Evolutionary conservation across 768 basidiomycete genomes (phyloP).

Genomic region (Auricularia cornea): DNA sequence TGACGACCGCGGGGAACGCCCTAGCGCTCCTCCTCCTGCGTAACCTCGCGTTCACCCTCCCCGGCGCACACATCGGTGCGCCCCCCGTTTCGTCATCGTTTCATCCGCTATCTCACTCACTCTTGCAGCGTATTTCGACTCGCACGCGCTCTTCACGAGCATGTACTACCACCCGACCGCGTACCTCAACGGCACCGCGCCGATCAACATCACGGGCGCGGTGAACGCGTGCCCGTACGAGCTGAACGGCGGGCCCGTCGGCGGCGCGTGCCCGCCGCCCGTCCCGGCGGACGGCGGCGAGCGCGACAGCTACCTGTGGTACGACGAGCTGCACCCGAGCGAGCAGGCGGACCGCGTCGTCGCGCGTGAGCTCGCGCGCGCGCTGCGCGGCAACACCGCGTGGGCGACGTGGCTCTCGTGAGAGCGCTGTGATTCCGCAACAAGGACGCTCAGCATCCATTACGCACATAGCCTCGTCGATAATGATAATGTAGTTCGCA

Average conservation of each 20-base stretch:
- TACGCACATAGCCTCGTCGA: too few species aligned
- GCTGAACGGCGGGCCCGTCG: slow-evolving; percentile 22
- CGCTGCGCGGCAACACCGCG: slow-evolving; percentile 30
- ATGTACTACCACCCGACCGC: slow-evolving; percentile 41
- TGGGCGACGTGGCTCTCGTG: slow-evolving; percentile 5
- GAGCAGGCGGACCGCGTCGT: slow-evolving; percentile 49
- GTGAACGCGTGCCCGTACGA: slow-evolving; percentile 41
- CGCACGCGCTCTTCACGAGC: slow-evolving; percentile 50
- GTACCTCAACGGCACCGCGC: slow-evolving; percentile 58
- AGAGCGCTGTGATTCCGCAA: too few species aligned
- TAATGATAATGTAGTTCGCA: too few species aligned
- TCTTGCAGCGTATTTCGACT: slow-evolving; percentile 47
- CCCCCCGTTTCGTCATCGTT: neutral
- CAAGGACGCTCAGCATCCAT: too few species aligned
- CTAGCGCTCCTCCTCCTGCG: slow-evolving; percentile 44
- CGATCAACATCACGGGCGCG: slow-evolving; percentile 48
- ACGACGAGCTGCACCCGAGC: slow-evolving; percentile 53
- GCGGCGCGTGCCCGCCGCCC: neutral
- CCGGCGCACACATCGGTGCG: slow-evolving; percentile 49
- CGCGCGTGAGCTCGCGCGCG: slow-evolving; percentile 41
- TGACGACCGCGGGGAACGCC: slow-evolving; percentile 42
- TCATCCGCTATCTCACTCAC: neutral
- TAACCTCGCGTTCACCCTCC: slow-evolving; percentile 38
- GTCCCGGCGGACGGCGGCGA: slow-evolving; percentile 28
- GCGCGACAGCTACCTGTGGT: slow-evolving; percentile 56